Evolutionary conservation across 2,329 filamentous ascomycete species (phyloP), one percentile per base, ranked within the genome.

Genomic region (Lanzia echinophila): DNA sequence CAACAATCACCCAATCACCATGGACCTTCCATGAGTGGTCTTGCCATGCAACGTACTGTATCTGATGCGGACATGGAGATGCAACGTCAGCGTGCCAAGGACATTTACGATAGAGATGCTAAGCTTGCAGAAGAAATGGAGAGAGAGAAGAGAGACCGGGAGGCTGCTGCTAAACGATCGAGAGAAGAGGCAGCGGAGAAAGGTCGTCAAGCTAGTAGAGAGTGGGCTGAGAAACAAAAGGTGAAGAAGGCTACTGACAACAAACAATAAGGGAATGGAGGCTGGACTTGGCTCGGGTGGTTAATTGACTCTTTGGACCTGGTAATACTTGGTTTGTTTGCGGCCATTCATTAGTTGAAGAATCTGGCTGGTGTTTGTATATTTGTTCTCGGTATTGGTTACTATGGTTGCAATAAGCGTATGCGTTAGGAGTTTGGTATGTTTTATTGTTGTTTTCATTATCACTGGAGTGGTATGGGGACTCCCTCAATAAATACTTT

Each of bases 131-230:
- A 72, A 41, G 75, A 76, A 44, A 75, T 75, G 47, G 75, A 80
- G 58, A 73, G 72, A 10, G 81, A 82, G 65, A 77, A 72, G 60
- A 72, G 72, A 8, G 77, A 79, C 56, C 75, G 80, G 33, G 81
- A 84, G 60, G 67, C 70, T 46, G 71, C 73, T 36, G 76, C 81
- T 13, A 80, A 76, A 62, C 63, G 72, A 52, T 81, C 81, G 7
- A 73, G 82, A 43, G 76, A 82, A 61, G 73, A 82, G 62, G 82
- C 82, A 22, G 81, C 82, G 10, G 81, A 85, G 67, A 74, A 78
- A 62, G 81, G 79, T 51, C 75, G 82, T 51, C 72, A 75, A 64
- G 74, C 78, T 55, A 80, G 80, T 59, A 75, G 81, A 33, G 78
- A 83, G 61, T 84, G 82, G 81, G 81, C 81, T 11, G 79, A 83